Conservation (phyloP, 768 basidiomycete genomes). For the Amanita phalloides region DNA sequence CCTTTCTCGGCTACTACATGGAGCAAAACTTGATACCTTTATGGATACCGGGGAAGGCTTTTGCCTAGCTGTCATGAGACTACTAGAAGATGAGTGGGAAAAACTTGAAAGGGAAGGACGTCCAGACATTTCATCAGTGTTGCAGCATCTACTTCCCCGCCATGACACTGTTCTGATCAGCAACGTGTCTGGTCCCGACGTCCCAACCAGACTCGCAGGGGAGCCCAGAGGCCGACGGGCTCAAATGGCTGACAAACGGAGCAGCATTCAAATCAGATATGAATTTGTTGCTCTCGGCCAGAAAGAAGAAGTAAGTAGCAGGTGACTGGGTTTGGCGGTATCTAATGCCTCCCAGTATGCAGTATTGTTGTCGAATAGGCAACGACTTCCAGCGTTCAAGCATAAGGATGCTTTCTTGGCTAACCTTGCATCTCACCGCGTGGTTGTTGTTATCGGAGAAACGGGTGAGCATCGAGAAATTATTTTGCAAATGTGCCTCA, state of each 20-base stretch:
- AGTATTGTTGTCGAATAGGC: constrained; percentile 43
- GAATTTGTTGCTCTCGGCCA: constrained; percentile 39
- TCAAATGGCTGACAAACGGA: constrained; percentile 22
- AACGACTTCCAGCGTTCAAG: constrained; percentile 67
- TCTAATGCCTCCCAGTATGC: constrained; percentile 28
- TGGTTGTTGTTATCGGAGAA: constrained; percentile 83
- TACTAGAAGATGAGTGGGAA: constrained; percentile 65
- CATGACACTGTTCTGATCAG: constrained; percentile 2
- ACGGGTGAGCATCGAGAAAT: constrained; percentile 40
- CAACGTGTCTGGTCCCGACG: neutral
- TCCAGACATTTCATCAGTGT: constrained; percentile 61
- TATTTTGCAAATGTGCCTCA: neutral
- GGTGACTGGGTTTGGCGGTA: neutral
- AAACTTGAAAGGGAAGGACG: constrained; percentile 57
- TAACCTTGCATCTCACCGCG: constrained; percentile 45
- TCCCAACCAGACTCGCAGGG: neutral
- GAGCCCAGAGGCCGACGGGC: neutral
- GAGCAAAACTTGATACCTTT: constrained; percentile 42
- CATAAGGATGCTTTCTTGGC: constrained; percentile 53
- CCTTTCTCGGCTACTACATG: constrained; percentile 50
- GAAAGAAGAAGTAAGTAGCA: constrained; percentile 22
- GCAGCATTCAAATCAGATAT: constrained; percentile 35
- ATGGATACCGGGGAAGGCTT: constrained; percentile 63
- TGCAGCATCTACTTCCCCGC: constrained; percentile 45
- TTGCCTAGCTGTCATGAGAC: constrained; percentile 56